Conservation (phyloP, 1,284 basidiomycete species). For the Puccinia horiana region DNA sequence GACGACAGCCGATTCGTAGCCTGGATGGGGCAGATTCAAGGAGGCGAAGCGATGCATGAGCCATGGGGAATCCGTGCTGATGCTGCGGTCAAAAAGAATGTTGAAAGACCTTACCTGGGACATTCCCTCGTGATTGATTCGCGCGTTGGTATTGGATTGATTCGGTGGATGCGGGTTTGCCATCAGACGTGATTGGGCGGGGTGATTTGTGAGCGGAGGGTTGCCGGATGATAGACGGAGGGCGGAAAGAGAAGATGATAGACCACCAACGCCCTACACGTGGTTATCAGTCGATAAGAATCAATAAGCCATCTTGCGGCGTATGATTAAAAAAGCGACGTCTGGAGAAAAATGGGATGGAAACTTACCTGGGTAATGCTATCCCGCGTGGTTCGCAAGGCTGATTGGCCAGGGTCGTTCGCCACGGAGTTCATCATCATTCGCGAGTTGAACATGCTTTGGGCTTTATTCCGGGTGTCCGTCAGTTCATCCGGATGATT, state of each 20-base stretch:
- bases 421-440: background rate
- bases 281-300: background rate
- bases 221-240: slow-evolving; percentile 19
- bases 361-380: background rate
- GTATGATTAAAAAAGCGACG: background rate
- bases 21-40: background rate
- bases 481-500: background rate
- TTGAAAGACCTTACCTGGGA: background rate
- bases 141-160: background rate
- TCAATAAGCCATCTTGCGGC: background rate
- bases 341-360: background rate
- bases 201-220: background rate
- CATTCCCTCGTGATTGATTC: background rate
- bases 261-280: background rate
- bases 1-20: background rate
- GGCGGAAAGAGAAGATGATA: background rate
- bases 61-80: background rate
- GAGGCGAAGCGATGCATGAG: background rate
- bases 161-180: background rate
- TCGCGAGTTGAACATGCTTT: background rate
- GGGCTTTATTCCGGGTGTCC: background rate
- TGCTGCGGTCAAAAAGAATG: background rate
- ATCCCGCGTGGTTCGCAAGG: background rate
- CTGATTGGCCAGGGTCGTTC: background rate
- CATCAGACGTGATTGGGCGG: background rate